Percentiles rank a stretch among this genome's conserved stretches.
phyloP scores from a whole-genome alignment of 169 alveolate genomes.

The Cardiosporidium cionae region DNA sequence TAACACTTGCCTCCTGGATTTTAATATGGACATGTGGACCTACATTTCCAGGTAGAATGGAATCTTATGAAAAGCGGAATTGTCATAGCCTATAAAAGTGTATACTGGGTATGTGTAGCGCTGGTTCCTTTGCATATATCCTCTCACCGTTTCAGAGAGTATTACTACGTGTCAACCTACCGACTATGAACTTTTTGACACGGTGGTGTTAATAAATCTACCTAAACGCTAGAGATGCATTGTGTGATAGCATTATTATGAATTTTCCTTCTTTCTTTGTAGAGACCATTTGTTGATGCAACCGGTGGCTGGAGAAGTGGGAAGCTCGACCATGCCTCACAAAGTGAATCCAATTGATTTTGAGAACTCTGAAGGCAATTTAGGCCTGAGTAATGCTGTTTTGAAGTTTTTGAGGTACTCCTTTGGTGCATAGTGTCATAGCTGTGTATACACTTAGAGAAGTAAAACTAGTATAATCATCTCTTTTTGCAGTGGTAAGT shows the following conservation, averaged over 20 bases:
- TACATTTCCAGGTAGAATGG: slow-evolving; percentile 63
- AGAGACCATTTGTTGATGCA: slow-evolving; percentile 50
- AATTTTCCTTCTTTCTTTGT: too few relatives aligned
- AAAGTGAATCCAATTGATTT: slow-evolving; percentile 92
- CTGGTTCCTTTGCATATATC: not conserved
- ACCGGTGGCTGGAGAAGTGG: slow-evolving; percentile 74
- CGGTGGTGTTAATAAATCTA: too few relatives aligned
- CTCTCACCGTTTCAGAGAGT: too few relatives aligned
- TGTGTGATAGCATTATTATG: too few relatives aligned
- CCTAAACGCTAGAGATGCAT: too few relatives aligned
- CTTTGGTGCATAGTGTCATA: not conserved
- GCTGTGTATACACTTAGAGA: not conserved
- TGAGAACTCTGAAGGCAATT: slow-evolving; percentile 94
- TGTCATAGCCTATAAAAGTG: not conserved
- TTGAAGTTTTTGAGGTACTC: slow-evolving; percentile 56
- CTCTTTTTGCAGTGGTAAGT: slow-evolving; percentile 52
- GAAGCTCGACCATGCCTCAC: slow-evolving; percentile 97
- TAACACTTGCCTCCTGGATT: slow-evolving; percentile 76
- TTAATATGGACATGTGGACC: slow-evolving; percentile 88
- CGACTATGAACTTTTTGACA: too few relatives aligned
- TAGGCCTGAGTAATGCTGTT: slow-evolving; percentile 80
- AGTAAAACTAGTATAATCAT: not conserved
- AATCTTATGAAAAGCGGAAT: not conserved
- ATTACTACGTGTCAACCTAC: too few relatives aligned
- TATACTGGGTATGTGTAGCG: too few relatives aligned